These are phyloP conservation scores for Sugiyamaella grinbergsii DNA, from an alignment of 1,139 yeast genomes.

Conservation along the genomic window DNA sequence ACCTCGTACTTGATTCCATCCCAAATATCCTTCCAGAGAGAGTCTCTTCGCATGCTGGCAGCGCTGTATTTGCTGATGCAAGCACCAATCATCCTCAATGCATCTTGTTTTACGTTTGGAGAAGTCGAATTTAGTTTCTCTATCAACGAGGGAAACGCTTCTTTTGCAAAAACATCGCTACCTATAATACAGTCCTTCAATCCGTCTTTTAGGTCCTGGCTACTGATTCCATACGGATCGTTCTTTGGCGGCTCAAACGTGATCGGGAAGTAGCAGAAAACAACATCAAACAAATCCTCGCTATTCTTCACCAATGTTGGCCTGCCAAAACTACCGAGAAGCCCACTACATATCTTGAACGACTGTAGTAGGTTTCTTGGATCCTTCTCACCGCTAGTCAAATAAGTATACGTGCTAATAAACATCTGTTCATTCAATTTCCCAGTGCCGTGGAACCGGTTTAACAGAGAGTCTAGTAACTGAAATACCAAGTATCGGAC, in stretches of 20 bases:
- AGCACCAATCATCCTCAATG: constrained; percentile 59
- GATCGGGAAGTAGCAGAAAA: constrained; percentile 95
- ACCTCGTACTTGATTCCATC: constrained; percentile 85
- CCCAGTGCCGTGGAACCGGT: constrained; percentile 28
- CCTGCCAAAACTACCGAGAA: constrained; percentile 53
- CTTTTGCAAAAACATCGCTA: constrained; percentile 66
- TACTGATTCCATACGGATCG: constrained; percentile 84
- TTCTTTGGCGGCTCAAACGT: constrained; percentile 91
- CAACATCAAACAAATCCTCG: constrained; percentile 78
- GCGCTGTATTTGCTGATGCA: constrained; percentile 59
- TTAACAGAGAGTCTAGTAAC: constrained; percentile 48
- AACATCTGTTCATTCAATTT: constrained; percentile 44
- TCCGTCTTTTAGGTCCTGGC: constrained; percentile 64
- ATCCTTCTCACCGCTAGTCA: constrained; percentile 90
- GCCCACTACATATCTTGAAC: constrained; percentile 56
- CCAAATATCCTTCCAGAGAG: constrained; percentile 77
- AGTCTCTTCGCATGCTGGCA: constrained; percentile 29
- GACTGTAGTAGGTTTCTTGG: constrained; percentile 81
- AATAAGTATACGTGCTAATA: constrained; percentile 59
- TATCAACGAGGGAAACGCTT: constrained; percentile 71
- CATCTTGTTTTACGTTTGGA: constrained; percentile 73
- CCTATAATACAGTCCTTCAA: constrained; percentile 61
- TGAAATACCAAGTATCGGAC: constrained; percentile 63
- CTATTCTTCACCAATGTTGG: constrained; percentile 37
- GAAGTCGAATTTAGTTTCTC: constrained; percentile 88